Evolutionary conservation across 148 eudicot species (phyloP), one percentile per base, ranked within the genome.

Genomic region (Dianthus caryophyllus): DNA sequence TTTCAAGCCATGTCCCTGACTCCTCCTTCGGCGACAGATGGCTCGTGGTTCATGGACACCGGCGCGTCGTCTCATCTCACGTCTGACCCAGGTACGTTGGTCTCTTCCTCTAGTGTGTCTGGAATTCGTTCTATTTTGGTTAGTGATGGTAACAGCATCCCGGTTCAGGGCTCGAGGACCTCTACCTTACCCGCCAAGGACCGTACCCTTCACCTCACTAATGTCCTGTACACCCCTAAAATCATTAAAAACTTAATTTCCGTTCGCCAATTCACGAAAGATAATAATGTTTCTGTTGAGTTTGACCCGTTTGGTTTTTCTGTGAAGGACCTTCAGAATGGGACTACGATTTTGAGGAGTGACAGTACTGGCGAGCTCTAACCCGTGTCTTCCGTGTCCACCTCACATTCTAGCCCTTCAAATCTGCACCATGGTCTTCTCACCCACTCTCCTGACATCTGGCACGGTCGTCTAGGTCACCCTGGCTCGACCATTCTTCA

Each of bases 201-300:
- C 1, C 55, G 27, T 2, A 52, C 1, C 64, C 44, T n/a, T 7
- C 64, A 1, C 22, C 48, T 9, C 7, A 16, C 16, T 12, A 22
- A 17, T n/a, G 14, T n/a, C 12, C 57, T 59, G 1, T 20, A 30
- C 24, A 31, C 64, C 6, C 64, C 64, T n/a, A 31, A 59, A 0
- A 29, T 59, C 1, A 59, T 59, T 31, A 64, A 64, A 64, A 64
- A 27, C 15, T 22, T 47, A 1, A 46, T 64, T 2, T 53, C 27
- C 8, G 61, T 67, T 12, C 43, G 59, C 9, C 55, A 66, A 26
- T 66, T 66, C 41, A 51, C 58, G 3, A 50, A 1, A 4, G 70
- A 67, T 21, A 67, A 67, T 33, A 33, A 33, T 33, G 38, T 33
- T 33, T 33, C 3, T 33, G 38, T 33, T 7, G 38, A 33, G 38